Evolutionary conservation across 2,329 filamentous ascomycete species (phyloP).

Genomic region (Exophiala mesophila): DNA sequence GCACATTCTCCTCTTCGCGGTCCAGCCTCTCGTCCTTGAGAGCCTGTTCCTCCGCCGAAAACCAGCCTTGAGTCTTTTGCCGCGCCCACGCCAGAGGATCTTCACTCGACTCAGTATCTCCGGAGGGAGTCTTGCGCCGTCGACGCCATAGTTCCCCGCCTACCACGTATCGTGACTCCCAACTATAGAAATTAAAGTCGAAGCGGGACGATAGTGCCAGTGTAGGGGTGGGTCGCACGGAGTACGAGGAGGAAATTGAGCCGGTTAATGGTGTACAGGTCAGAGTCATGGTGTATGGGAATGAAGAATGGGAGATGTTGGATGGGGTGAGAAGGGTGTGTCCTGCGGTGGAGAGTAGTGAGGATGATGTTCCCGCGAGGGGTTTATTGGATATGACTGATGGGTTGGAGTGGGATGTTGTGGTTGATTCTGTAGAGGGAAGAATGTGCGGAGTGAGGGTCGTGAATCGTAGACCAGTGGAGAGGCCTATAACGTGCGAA

Average conservation of each 20-base stretch:
- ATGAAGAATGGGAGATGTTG: slow-evolving; percentile 56
- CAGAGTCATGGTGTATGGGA: slow-evolving; percentile 87
- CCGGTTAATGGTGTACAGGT: slow-evolving; percentile 94
- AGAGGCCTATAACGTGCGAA: slow-evolving; percentile 90
- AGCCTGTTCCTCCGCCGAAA: slow-evolving; percentile 30
- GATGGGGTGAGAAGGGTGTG: slow-evolving; percentile 24
- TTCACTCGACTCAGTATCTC: slow-evolving; percentile 41
- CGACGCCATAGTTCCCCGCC: slow-evolving; percentile 91
- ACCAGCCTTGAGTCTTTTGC: slow-evolving; percentile 34
- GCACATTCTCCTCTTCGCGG: slow-evolving; percentile 72
- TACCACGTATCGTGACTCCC: slow-evolving; percentile 88
- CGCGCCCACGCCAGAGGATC: slow-evolving; percentile 43
- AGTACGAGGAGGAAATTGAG: slow-evolving; percentile 84
- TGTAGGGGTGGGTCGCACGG: slow-evolving; percentile 77
- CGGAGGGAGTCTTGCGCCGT: slow-evolving; percentile 24
- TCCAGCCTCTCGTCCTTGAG: slow-evolving; percentile 50
- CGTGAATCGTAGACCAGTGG: slow-evolving; percentile 80
- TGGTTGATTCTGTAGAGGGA: slow-evolving; percentile 42
- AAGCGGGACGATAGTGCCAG: slow-evolving; percentile 84
- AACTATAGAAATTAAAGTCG: slow-evolving; percentile 97
- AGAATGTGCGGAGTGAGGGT: slow-evolving; percentile 52
- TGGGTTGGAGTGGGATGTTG: slow-evolving; percentile 41
- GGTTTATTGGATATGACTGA: slow-evolving; percentile 18
- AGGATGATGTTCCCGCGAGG: slow-evolving; percentile 25
- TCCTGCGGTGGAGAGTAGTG: slow-evolving; percentile 23